Evolutionary conservation across 345 rosid genomes (phyloP).

Genomic region (Citrus maxima): DNA sequence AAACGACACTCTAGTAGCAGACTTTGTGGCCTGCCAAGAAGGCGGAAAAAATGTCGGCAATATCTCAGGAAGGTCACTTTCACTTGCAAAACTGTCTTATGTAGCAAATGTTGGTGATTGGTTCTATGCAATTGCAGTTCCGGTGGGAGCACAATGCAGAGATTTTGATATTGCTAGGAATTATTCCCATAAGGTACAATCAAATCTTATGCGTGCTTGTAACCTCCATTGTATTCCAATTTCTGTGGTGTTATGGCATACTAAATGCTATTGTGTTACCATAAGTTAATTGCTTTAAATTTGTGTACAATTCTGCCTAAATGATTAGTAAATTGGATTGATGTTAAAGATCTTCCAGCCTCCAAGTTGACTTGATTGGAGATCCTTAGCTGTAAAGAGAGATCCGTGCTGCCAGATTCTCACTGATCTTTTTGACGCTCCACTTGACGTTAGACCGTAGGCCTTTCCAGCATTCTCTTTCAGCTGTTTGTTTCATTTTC

Average conservation of each 20-base stretch:
- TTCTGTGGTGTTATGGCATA: not conserved
- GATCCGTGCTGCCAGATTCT: not conserved
- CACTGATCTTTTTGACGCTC: not conserved
- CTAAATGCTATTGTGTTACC: not conserved
- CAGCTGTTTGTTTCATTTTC: not conserved
- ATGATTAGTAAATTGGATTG: not conserved
- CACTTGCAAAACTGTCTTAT: conserved; percentile 66
- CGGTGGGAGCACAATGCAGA: conserved; percentile 76
- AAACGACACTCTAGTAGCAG: conserved; percentile 57
- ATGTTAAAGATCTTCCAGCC: not conserved
- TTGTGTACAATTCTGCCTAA: not conserved
- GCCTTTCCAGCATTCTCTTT: not conserved
- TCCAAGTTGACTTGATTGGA: not conserved
- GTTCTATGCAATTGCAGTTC: conserved; percentile 67
- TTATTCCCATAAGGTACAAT: conserved; percentile 53
- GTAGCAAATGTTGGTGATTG: conserved; percentile 56
- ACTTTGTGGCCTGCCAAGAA: conserved; percentile 53
- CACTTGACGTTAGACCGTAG: not conserved
- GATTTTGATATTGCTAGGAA: conserved; percentile 43
- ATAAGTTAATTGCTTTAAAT: not conserved
- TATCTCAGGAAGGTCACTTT: conserved; percentile 42
- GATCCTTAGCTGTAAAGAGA: not conserved
- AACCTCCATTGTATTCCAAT: not conserved
- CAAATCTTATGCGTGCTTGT: not conserved
- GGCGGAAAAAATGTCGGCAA: conserved; percentile 26